phyloP scores from a whole-genome alignment of 768 basidiomycete species.

The Amanita phalloides region DNA sequence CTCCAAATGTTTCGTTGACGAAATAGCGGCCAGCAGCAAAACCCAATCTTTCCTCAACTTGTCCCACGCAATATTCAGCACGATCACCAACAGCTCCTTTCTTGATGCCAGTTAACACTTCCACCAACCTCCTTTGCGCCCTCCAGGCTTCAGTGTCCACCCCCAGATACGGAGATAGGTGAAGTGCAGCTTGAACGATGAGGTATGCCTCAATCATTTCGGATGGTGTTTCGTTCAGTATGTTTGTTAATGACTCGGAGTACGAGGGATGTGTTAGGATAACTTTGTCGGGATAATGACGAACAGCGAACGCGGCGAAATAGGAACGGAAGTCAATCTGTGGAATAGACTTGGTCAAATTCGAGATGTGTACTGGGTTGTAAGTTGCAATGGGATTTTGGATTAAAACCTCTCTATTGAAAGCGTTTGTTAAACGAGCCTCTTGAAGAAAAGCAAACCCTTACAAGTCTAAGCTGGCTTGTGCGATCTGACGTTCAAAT shows the following conservation, averaged over 20 bases:
- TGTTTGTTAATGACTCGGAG: slow-evolving; percentile 49
- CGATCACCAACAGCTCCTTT: slow-evolving; percentile 79
- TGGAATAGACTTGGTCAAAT: slow-evolving; percentile 57
- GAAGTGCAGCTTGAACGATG: slow-evolving; percentile 61
- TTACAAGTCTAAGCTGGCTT: slow-evolving; percentile 72
- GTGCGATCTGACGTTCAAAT: slow-evolving; percentile 72
- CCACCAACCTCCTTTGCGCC: slow-evolving; percentile 57
- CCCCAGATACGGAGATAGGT: slow-evolving; percentile 63
- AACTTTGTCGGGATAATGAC: slow-evolving; percentile 62
- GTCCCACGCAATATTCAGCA: slow-evolving; percentile 69
- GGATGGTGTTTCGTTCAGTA: slow-evolving; percentile 56
- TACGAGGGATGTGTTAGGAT: slow-evolving; percentile 81
- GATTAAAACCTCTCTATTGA: slow-evolving; percentile 47
- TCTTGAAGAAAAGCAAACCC: slow-evolving; percentile 12
- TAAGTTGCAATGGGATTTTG: slow-evolving; percentile 84
- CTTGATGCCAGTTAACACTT: slow-evolving; percentile 74
- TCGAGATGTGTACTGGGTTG: slow-evolving; percentile 67
- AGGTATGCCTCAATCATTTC: slow-evolving; percentile 84
- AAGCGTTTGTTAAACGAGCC: neutral
- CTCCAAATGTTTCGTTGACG: slow-evolving; percentile 73
- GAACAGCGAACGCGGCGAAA: slow-evolving; percentile 75
- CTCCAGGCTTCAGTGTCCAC: slow-evolving; percentile 70
- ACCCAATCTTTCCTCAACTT: slow-evolving; percentile 69
- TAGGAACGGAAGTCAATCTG: slow-evolving; percentile 81
- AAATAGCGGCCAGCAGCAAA: slow-evolving; percentile 87